Percentiles rank a stretch among this genome's conserved stretches.
Evolutionary conservation across 495 filamentous ascomycete genomes (phyloP).

Genomic region (Penicillium paxilli): DNA sequence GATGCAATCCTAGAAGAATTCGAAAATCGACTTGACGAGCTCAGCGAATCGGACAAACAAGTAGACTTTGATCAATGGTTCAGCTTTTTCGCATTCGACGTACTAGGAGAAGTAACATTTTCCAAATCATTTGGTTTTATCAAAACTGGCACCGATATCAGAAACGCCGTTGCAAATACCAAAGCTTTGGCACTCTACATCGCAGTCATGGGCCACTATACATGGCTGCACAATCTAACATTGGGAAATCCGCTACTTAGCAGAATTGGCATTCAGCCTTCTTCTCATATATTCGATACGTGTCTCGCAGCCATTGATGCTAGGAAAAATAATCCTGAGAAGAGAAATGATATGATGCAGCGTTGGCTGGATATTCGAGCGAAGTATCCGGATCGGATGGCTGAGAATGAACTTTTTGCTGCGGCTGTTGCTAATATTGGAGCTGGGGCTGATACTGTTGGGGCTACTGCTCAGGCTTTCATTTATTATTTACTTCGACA

Average conservation of each 20-base stretch:
- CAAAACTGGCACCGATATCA: slow-evolving; percentile 37
- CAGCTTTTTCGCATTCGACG: slow-evolving; percentile 49
- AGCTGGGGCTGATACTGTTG: slow-evolving; percentile 48
- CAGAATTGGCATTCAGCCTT: slow-evolving; percentile 37
- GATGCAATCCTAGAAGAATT: slow-evolving; percentile 36
- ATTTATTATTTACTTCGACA: slow-evolving; percentile 34
- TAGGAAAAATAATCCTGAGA: slow-evolving; percentile 36
- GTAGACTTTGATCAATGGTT: slow-evolving; percentile 47
- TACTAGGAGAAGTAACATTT: slow-evolving; percentile 42
- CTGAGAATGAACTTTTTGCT: slow-evolving; percentile 37
- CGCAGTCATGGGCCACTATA: slow-evolving; percentile 38
- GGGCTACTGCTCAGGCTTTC: slow-evolving; percentile 37
- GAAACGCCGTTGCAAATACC: slow-evolving; percentile 40
- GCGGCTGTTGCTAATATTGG: slow-evolving; percentile 40
- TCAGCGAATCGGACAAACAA: slow-evolving; percentile 17
- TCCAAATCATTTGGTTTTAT: slow-evolving; percentile 46
- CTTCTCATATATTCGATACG: slow-evolving; percentile 44
- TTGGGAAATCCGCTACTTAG: slow-evolving; percentile 44
- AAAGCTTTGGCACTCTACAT: slow-evolving; percentile 38
- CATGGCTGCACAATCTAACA: slow-evolving; percentile 37
- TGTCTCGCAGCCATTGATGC: slow-evolving; percentile 36
- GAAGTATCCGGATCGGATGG: slow-evolving; percentile 40
- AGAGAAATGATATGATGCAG: slow-evolving; percentile 43
- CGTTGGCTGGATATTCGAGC: slow-evolving; percentile 40
- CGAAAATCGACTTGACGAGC: slow-evolving; percentile 26